Base-by-base conservation (phyloP, 768 basidiomycete species). In the Lepiota subincarnata region DNA sequence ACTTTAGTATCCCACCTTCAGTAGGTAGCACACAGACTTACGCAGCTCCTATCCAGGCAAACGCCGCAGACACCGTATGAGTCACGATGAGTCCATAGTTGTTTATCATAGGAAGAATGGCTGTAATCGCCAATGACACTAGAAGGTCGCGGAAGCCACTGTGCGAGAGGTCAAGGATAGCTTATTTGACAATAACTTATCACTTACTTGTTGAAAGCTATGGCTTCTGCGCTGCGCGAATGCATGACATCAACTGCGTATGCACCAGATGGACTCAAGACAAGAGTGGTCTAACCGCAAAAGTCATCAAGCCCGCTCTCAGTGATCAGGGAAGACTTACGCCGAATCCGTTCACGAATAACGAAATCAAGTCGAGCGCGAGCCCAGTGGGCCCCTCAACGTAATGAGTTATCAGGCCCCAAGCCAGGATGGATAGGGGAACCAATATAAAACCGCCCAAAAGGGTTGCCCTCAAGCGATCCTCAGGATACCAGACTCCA, bases 221-320 rank as follows among this genome's bases (percentile, higher is more conserved):
- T 31, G 10, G 31, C 31, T 31, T 31, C 31, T 2, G 31, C 31
- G 10, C 31, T 31, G 31, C 31, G 31, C 28, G 70, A 61, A 28
- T 81, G 84, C 66, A 87, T 56, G n/a, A 86, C 65, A 56, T 87
- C 86, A 6, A 86, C 75, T 28, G 68, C 66, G 56, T 86, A 87
- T 7, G 85, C 72, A 6, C 78, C 71, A 14, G 70, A 68, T 0
- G 84, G 84, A 6, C 75, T 73, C 31, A 86, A 67, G 19, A 31
- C 31, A 31, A 31, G 31, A 31, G 31, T 31, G 31, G 10, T 11
- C 31, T 31, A 11, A 11, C 10, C 3, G 31, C 3, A 11, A 31
- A 31, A 39, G 31, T 31, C 31, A 8, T 11, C 6, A 31, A 31
- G 8, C 10, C 31, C 8, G 10, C 31, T 31, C 3, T 31, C 31